Percentiles rank a stretch among this genome's conserved stretches.
Evolutionary conservation across 441 rosid species (phyloP).

Genomic region (Adansonia gregorii): DNA sequence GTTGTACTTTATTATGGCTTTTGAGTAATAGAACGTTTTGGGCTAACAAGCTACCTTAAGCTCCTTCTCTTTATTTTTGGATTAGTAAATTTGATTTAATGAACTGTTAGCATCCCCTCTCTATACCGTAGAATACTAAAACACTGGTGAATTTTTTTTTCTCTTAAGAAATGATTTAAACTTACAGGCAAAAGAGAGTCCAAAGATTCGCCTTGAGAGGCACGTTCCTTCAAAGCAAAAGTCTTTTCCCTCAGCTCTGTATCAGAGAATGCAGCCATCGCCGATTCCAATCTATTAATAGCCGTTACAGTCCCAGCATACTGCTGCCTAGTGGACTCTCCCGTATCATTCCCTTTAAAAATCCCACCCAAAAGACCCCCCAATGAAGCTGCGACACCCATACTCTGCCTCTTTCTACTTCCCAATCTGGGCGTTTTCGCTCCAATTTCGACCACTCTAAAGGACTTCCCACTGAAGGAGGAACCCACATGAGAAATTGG

Average conservation of each 20-base stretch:
- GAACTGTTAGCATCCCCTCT: slow-evolving; percentile 1
- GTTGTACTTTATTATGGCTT: background rate
- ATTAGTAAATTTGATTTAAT: background rate
- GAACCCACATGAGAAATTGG: slow-evolving; percentile 43
- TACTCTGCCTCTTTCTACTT: slow-evolving; percentile 37
- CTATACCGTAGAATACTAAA: background rate
- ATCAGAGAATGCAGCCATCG: slow-evolving; percentile 71
- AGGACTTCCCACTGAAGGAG: slow-evolving; percentile 44
- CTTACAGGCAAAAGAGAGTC: slow-evolving; percentile 88
- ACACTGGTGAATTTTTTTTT: background rate
- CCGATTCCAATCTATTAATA: slow-evolving; percentile 63
- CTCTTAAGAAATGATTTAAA: background rate
- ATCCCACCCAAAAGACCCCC: slow-evolving; percentile 85
- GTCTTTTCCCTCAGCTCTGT: slow-evolving; percentile 72
- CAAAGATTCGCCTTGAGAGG: slow-evolving; percentile 74
- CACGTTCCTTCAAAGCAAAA: slow-evolving; percentile 67
- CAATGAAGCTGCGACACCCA: slow-evolving; percentile 62
- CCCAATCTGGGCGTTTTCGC: slow-evolving; percentile 36
- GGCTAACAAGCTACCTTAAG: background rate
- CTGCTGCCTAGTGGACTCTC: slow-evolving; percentile 88
- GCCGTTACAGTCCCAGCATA: slow-evolving; percentile 56
- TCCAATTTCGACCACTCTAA: slow-evolving; percentile 21
- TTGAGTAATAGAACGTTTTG: background rate
- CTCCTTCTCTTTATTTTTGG: background rate
- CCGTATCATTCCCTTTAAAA: slow-evolving; percentile 80